Conservation (phyloP, 805 yeast genomes). For the Candida gorgasii region DNA sequence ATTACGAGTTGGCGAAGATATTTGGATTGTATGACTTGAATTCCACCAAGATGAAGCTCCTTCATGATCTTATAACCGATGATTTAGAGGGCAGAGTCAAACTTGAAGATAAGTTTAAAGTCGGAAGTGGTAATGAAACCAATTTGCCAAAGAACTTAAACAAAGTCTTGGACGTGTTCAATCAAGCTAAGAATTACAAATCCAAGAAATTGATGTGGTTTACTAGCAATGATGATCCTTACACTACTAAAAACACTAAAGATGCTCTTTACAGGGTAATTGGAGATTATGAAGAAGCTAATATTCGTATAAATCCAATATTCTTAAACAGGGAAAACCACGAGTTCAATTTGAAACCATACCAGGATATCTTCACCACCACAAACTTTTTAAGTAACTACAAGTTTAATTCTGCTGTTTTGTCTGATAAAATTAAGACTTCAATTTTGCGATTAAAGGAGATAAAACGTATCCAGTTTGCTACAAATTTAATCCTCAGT, state of each 20-base stretch:
- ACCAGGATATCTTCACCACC: slow-evolving; percentile 57
- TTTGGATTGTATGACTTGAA: slow-evolving; percentile 57
- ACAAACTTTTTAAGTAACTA: slow-evolving; percentile 44
- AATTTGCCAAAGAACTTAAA: slow-evolving; percentile 45
- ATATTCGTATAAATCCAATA: slow-evolving; percentile 61
- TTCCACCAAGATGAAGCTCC: slow-evolving; percentile 54
- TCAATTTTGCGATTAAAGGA: slow-evolving; percentile 59
- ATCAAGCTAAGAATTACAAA: slow-evolving; percentile 44
- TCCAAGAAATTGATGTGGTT: slow-evolving; percentile 65
- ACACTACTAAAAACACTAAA: slow-evolving; percentile 37
- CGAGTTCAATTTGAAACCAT: slow-evolving; percentile 40
- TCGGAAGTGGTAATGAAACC: not conserved
- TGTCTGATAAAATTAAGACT: slow-evolving; percentile 44
- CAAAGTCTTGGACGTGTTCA: slow-evolving; percentile 57
- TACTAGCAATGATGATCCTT: slow-evolving; percentile 76
- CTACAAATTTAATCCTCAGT: slow-evolving; percentile 59
- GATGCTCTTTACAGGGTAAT: slow-evolving; percentile 56
- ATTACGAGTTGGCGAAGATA: slow-evolving; percentile 48
- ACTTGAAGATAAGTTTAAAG: slow-evolving; percentile 14
- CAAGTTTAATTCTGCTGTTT: slow-evolving; percentile 16
- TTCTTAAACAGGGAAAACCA: slow-evolving; percentile 44
- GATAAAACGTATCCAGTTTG: slow-evolving; percentile 61
- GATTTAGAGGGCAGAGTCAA: slow-evolving; percentile 16
- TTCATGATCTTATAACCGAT: slow-evolving; percentile 55
- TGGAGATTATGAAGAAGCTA: slow-evolving; percentile 57